A percentile compares a stretch with the other conserved stretches of the same genome.
Conservation (phyloP, 176 grass and related monocot genomes). For the Ensete glaucum region DNA sequence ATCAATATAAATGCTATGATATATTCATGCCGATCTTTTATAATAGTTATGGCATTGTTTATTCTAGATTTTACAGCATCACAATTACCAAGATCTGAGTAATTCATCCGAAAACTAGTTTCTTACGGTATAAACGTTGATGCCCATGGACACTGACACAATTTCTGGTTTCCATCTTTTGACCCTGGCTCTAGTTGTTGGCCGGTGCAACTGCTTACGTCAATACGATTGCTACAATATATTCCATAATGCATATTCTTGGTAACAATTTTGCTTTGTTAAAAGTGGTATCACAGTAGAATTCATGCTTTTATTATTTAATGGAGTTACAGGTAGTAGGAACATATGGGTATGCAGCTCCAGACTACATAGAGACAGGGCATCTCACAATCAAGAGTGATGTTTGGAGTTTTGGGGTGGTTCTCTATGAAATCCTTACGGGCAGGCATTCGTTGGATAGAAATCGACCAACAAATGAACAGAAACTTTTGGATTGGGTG, state of each 20-base stretch:
- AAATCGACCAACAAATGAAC: slow-evolving; percentile 49
- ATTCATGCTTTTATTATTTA: background rate
- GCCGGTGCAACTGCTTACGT: too few species aligned
- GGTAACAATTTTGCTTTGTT: background rate
- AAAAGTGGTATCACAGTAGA: background rate
- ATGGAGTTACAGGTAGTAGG: slow-evolving; percentile 48
- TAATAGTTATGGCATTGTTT: too few species aligned
- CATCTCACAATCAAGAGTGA: slow-evolving; percentile 79
- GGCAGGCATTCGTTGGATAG: slow-evolving; percentile 59
- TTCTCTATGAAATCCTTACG: slow-evolving; percentile 77
- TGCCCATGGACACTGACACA: too few species aligned
- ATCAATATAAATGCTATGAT: background rate
- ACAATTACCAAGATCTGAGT: too few species aligned
- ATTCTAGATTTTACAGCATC: too few species aligned
- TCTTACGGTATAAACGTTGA: too few species aligned
- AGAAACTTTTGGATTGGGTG: slow-evolving; percentile 75
- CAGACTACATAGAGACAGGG: slow-evolving; percentile 88
- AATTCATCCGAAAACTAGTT: too few species aligned
- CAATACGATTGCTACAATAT: background rate
- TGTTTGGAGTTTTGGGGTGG: slow-evolving; percentile 85
- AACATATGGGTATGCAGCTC: slow-evolving; percentile 85
- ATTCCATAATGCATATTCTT: background rate
- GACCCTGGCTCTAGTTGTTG: too few species aligned
- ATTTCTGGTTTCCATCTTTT: too few species aligned
- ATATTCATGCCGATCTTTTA: background rate